Base-by-base conservation (phyloP, 78 protist species). In the Polysphondylium violaceum region DNA sequence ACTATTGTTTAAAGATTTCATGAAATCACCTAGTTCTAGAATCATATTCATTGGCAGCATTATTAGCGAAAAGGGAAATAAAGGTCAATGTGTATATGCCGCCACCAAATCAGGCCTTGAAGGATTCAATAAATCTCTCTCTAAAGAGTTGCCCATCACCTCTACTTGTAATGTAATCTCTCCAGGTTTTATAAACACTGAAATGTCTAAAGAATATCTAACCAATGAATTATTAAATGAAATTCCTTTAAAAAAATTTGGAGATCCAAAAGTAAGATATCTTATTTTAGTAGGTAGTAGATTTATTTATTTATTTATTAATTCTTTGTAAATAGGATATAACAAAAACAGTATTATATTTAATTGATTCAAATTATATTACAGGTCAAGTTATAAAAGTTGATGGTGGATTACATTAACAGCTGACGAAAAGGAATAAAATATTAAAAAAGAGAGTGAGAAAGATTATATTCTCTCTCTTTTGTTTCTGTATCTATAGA, bases 361-460 rank as follows among this genome's bases (percentile, higher is more conserved):
- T 87, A 61, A 58, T 87, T n/a, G 86, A 67, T 25, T 74, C 79
- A 5, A 44, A 87, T 31, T 87, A 87, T 87, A 21, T 87, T 23
- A 87, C 93, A 35, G 93, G 93, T 19, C 93, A 87, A 74, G 41
- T 38, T 64, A 87, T 87, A n/a, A 38, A 44, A 23, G 93, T 87
- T 31, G 76, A 87, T 74, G 93, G 93, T 55, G 93, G 93, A 36
- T 47, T 87, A 43, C 75, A 64, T 50, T 78, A 64, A 47, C 9
- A 53, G 23, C 0, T 21, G 3, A 68, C 14, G 16, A 5, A 67
- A 0, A 9, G 16, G 41, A 23, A 14, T 0, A 61, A 61, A 29
- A 33, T 27, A 31, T 31, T 27, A 25, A 27, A 59, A n/a, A n/a
- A n/a, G n/a, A n/a, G n/a, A n/a, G n/a, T n/a, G n/a, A n/a, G n/a